A percentile compares a stretch with the other conserved stretches of the same genome.
Conservation (phyloP, 1,284 basidiomycete species). For the Ceratobasidium sp. region DNA sequence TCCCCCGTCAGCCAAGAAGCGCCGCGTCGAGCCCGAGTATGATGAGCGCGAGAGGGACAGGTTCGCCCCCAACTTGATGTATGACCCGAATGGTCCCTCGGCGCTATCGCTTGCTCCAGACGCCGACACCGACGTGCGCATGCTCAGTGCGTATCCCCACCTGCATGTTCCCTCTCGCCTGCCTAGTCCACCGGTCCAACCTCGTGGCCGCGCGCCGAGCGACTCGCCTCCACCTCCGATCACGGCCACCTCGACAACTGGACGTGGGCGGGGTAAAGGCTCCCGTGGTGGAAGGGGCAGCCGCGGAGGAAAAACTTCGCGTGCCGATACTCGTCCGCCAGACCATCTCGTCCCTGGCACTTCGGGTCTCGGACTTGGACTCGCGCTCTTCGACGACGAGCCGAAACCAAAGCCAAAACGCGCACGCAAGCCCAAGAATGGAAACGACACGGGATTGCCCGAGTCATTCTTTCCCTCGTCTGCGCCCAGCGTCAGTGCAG, state of each 20-base stretch:
- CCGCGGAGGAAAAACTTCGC: conserved; percentile 7
- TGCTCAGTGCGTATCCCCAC: conserved; percentile 29
- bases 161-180: conserved; percentile 29
- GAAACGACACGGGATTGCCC: conserved; percentile 12
- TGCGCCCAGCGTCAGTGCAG: neutral
- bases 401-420: conserved; percentile 34
- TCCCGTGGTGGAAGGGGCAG: conserved; percentile 25
- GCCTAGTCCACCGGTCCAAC: conserved; percentile 10
- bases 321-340: neutral
- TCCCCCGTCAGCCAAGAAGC: conserved; percentile 26
- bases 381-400: conserved; percentile 10
- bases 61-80: conserved; percentile 4
- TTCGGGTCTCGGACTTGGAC: conserved; percentile 19
- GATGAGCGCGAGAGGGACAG: neutral
- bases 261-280: conserved; percentile 18
- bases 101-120: conserved; percentile 12
- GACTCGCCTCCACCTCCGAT: conserved; percentile 2
- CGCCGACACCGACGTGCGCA: conserved; percentile 20
- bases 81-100: conserved; percentile 31
- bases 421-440: conserved; percentile 12
- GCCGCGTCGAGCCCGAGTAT: conserved; percentile 11
- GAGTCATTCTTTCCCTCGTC: conserved; percentile 21
- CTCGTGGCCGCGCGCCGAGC: too few species aligned
- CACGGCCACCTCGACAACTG: neutral
- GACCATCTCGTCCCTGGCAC: neutral